phyloP scores from a whole-genome alignment of 257 asterid genomes.

The Apocynum venetum region DNA sequence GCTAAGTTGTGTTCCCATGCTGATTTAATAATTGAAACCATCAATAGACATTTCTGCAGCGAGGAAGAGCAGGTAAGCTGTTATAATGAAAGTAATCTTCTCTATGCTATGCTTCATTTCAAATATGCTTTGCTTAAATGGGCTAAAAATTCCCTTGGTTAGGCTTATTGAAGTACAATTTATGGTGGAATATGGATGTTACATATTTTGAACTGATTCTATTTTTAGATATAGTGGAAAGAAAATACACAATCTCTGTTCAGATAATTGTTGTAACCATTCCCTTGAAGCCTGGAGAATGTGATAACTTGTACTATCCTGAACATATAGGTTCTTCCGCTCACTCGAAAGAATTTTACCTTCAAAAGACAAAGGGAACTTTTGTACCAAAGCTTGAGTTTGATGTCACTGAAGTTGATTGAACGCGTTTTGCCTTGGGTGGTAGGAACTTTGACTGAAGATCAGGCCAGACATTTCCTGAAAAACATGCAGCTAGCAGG shows the following conservation, averaged over 20 bases:
- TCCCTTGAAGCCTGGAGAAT: conserved; percentile 1
- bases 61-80: conserved; percentile 44
- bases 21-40: conserved; percentile 40
- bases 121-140: not conserved
- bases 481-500: conserved; percentile 47
- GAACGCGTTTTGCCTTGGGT: conserved; percentile 51
- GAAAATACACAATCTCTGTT: not conserved
- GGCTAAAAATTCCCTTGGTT: not conserved
- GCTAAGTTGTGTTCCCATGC: conserved; percentile 42
- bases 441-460: conserved; percentile 34
- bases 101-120: not conserved
- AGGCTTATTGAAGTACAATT: not conserved
- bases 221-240: not conserved
- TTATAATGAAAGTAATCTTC: not conserved
- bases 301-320: conserved; percentile 7
- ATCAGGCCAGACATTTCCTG: conserved; percentile 36
- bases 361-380: conserved; percentile 39
- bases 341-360: conserved; percentile 39
- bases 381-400: conserved; percentile 37
- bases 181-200: not conserved
- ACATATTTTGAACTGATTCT: not conserved
- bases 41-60: conserved; percentile 34
- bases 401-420: conserved; percentile 47
- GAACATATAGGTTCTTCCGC: conserved; percentile 42
- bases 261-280: not conserved